A percentile compares a stretch with the other conserved stretches of the same genome.
These are phyloP conservation scores for Gleditsia sinensis DNA, from an alignment of 306 rosid genomes.

Conservation along the genomic window DNA sequence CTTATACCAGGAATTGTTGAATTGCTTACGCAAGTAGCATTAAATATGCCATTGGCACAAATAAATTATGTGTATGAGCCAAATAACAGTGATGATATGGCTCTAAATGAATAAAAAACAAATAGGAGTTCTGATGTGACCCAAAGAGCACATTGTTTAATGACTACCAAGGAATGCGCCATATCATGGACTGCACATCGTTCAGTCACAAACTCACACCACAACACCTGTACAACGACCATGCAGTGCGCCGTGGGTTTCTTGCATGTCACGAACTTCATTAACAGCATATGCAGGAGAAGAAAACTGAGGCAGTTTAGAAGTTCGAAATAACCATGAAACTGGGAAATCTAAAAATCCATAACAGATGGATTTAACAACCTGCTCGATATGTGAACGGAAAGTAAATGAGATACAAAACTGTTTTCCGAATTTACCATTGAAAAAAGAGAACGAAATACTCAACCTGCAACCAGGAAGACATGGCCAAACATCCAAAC, in stretches of 20 bases:
- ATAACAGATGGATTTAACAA: neutral
- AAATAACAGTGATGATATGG: neutral
- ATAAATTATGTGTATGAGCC: neutral
- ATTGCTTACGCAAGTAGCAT: constrained; percentile 5
- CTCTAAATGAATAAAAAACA: neutral
- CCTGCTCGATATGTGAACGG: neutral
- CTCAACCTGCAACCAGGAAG: neutral
- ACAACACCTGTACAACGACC: no score
- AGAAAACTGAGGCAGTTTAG: neutral
- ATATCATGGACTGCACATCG: no score
- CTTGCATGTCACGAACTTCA: neutral
- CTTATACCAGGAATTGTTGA: no score
- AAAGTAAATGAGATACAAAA: neutral
- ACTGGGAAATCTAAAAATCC: neutral
- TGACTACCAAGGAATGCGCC: no score
- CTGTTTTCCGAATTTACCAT: neutral
- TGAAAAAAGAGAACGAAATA: neutral
- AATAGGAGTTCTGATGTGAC: no score
- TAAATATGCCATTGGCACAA: neutral
- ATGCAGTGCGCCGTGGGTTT: no score
- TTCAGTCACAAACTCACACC: no score
- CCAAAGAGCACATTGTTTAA: no score
- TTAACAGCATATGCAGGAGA: neutral
- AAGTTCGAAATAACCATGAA: neutral
- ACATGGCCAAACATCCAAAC: constrained; percentile 33